Percentiles rank a stretch among this genome's conserved stretches.
phyloP scores from a whole-genome alignment of 192 early-diverging fungal genomes.

The Spizellomyces sp. region DNA sequence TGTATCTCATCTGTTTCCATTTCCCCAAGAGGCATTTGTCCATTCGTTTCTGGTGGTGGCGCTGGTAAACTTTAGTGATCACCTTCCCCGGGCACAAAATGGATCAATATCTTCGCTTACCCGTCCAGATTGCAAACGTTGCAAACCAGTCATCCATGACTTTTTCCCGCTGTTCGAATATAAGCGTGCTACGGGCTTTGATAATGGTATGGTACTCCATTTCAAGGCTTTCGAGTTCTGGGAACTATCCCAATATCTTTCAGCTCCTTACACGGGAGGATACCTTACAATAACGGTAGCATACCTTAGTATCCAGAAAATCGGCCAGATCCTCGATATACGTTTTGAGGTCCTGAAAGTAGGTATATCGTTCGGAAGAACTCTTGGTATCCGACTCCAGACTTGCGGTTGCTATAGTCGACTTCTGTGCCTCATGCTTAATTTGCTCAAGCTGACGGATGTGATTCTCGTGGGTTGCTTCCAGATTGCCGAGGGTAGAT shows the following conservation, averaged over 20 bases:
- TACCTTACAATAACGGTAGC: neutral
- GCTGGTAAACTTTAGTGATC: no score
- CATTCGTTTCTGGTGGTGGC: neutral
- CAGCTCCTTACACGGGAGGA: neutral
- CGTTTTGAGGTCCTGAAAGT: conserved; percentile 40
- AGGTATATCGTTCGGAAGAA: conserved; percentile 33
- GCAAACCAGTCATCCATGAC: neutral
- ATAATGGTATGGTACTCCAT: conserved; percentile 1
- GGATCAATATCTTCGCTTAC: no score
- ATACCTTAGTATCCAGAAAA: conserved; percentile 46
- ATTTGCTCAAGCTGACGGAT: conserved; percentile 13
- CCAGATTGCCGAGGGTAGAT: conserved; percentile 16
- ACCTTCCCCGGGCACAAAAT: no score
- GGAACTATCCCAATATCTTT: conserved; percentile 13
- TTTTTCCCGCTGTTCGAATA: neutral
- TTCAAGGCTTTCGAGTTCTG: conserved; percentile 27
- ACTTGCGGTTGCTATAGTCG: conserved; percentile 8
- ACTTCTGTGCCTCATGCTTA: conserved; percentile 14
- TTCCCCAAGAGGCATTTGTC: neutral
- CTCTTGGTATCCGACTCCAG: conserved; percentile 23
- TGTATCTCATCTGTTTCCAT: neutral
- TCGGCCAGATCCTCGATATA: conserved; percentile 42
- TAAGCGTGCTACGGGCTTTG: neutral
- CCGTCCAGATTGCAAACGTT: neutral
- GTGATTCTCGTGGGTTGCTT: conserved; percentile 7